These are phyloP conservation scores for Hypsizygus marmoreus DNA, from an alignment of 768 basidiomycete species.

Conservation along the genomic window DNA sequence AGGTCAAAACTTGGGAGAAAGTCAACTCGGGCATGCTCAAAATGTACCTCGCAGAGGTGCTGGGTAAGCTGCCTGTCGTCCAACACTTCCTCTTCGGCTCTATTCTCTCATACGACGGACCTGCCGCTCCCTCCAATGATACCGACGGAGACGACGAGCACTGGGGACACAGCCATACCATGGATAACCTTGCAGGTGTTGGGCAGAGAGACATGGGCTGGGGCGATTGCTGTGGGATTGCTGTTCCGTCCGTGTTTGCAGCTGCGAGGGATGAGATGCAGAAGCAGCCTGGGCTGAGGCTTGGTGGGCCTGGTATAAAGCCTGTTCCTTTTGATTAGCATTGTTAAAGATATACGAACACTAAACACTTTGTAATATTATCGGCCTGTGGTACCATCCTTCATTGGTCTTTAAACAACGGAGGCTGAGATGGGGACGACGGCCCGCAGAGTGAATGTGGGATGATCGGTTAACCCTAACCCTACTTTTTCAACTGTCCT, in stretches of 20 bases:
- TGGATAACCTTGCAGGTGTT: constrained; percentile 38
- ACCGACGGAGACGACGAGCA: constrained; percentile 39
- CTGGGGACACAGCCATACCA: constrained; percentile 51
- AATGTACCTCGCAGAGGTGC: constrained; percentile 95
- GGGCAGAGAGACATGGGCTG: constrained; percentile 63
- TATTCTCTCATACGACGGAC: constrained; percentile 69
- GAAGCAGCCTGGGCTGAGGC: constrained; percentile 38
- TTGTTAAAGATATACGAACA: too few relatives aligned
- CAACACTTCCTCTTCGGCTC: constrained; percentile 97
- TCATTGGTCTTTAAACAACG: too few relatives aligned
- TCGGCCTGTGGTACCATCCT: too few relatives aligned
- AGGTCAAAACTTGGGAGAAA: constrained; percentile 94
- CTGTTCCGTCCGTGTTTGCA: constrained; percentile 80
- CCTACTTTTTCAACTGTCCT: too few relatives aligned
- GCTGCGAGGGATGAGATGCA: constrained; percentile 61
- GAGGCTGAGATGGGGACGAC: too few relatives aligned
- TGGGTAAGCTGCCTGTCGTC: constrained; percentile 92
- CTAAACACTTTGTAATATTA: too few relatives aligned
- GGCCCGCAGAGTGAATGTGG: too few relatives aligned
- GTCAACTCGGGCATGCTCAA: constrained; percentile 96
- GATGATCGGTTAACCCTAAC: too few relatives aligned
- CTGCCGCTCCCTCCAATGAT: constrained; percentile 35
- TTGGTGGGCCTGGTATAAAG: constrained; percentile 65
- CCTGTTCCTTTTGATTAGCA: constrained; percentile 84
- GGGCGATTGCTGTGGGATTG: constrained; percentile 93